Percentiles rank a stretch among this genome's conserved stretches.
phyloP scores from a whole-genome alignment of 1,284 basidiomycete genomes.

The Cryptococcus sp. region DNA sequence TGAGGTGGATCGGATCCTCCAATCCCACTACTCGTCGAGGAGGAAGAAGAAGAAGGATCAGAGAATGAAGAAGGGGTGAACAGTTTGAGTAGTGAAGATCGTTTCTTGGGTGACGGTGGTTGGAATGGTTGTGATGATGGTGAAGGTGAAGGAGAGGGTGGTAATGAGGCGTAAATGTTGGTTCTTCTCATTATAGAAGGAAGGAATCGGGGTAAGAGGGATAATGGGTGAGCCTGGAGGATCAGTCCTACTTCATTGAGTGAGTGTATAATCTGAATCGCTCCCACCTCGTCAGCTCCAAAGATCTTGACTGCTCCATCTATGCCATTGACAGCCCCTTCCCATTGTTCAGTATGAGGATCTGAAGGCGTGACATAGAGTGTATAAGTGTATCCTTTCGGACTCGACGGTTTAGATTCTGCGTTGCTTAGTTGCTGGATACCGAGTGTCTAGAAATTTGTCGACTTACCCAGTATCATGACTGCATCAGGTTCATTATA shows the following conservation, averaged over 20 bases:
- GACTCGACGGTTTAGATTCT: constrained; percentile 51
- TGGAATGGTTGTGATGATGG: constrained; percentile 38
- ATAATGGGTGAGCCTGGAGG: constrained; percentile 42
- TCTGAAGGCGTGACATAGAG: constrained; percentile 81
- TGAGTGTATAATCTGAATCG: constrained; percentile 9
- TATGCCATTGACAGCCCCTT: constrained; percentile 70
- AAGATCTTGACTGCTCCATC: constrained; percentile 62
- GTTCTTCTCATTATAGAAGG: constrained; percentile 25
- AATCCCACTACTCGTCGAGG: constrained; percentile 7
- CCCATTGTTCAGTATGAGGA: constrained; percentile 79
- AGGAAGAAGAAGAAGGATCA: not conserved
- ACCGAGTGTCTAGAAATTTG: not conserved
- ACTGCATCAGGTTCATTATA: constrained; percentile 91
- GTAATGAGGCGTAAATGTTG: constrained; percentile 47
- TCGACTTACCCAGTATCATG: constrained; percentile 66
- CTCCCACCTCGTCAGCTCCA: constrained; percentile 65
- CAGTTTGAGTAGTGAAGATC: constrained; percentile 42
- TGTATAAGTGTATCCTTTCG: constrained; percentile 79
- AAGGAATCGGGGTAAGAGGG: constrained; percentile 36
- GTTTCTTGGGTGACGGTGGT: constrained; percentile 31
- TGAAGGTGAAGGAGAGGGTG: constrained; percentile 41
- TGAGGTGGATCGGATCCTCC: constrained; percentile 39
- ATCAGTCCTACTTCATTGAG: not conserved
- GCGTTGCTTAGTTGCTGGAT: not conserved
- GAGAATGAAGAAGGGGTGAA: constrained; percentile 28